Conservation (phyloP, 495 filamentous ascomycete species). For the Rhypophila decipiens region DNA sequence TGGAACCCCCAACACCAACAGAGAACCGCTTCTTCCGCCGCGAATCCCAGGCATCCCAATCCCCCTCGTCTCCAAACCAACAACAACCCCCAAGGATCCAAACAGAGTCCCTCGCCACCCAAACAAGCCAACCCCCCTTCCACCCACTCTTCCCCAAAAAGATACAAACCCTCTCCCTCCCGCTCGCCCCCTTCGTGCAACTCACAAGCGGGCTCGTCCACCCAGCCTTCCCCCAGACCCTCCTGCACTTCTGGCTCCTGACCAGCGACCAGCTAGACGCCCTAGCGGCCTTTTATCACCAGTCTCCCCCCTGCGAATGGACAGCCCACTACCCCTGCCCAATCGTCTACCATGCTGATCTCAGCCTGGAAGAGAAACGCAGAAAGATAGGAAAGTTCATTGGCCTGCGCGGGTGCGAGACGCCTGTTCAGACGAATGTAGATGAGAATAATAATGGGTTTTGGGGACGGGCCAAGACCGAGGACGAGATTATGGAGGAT, state of each 20-base stretch:
- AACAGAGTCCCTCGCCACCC: slow-evolving; percentile 13
- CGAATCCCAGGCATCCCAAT: no score
- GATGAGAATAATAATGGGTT: neutral
- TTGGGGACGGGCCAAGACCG: slow-evolving; percentile 11
- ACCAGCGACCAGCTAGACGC: slow-evolving; percentile 62
- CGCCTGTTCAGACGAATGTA: slow-evolving; percentile 26
- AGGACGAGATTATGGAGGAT: slow-evolving; percentile 36
- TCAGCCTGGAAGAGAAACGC: slow-evolving; percentile 52
- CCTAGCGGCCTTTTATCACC: slow-evolving; percentile 71
- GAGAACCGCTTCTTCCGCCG: neutral
- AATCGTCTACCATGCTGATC: slow-evolving; percentile 22
- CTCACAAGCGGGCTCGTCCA: slow-evolving; percentile 54
- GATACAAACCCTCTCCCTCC: slow-evolving; percentile 41
- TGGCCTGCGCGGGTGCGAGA: slow-evolving; percentile 57
- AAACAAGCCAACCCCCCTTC: slow-evolving; percentile 24
- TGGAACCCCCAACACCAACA: neutral
- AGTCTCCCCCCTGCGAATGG: slow-evolving; percentile 50
- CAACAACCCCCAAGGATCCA: neutral
- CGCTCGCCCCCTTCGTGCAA: slow-evolving; percentile 51
- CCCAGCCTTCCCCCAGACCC: slow-evolving; percentile 57
- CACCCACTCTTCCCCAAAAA: slow-evolving; percentile 35
- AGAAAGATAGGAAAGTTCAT: slow-evolving; percentile 59
- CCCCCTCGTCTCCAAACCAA: no score
- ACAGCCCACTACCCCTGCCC: slow-evolving; percentile 59
- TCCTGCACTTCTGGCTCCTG: slow-evolving; percentile 69